A percentile compares a stretch with the other conserved stretches of the same genome.
Evolutionary conservation across 345 rosid genomes (phyloP).

Genomic region (Jatropha curcas): DNA sequence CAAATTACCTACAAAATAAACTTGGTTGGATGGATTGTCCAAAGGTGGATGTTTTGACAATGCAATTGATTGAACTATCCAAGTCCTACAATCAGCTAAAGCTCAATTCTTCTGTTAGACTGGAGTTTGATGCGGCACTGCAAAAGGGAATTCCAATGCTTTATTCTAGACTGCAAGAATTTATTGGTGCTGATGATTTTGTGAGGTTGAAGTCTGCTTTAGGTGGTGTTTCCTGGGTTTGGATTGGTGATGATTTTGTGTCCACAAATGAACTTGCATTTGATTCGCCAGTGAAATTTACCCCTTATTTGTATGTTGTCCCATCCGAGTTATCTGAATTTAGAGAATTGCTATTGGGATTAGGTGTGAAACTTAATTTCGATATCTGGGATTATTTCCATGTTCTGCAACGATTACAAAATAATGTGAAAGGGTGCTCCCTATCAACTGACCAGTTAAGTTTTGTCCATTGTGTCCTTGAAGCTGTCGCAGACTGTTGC

Average conservation of each 20-base stretch:
- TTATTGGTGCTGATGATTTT: conserved; percentile 60
- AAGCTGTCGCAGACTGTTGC: conserved; percentile 75
- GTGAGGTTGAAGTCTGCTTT: conserved; percentile 56
- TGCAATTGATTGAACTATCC: conserved; percentile 72
- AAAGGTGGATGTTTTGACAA: conserved; percentile 48
- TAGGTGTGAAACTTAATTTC: conserved; percentile 86
- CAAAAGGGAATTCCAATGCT: conserved; percentile 64
- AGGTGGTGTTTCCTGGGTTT: conserved; percentile 78
- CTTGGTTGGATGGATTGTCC: conserved; percentile 87
- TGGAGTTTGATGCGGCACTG: conserved; percentile 53
- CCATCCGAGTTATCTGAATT: conserved; percentile 90
- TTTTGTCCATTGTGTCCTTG: conserved; percentile 81
- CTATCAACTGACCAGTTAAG: conserved; percentile 68
- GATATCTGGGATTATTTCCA: conserved; percentile 73
- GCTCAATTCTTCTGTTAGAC: conserved; percentile 45
- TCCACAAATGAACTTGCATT: conserved; percentile 80
- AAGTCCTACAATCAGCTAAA: conserved; percentile 60
- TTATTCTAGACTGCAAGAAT: conserved; percentile 64
- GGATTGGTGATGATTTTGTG: conserved; percentile 94
- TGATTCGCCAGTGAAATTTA: conserved; percentile 93
- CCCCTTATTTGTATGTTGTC: conserved; percentile 92
- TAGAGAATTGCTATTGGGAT: conserved; percentile 67
- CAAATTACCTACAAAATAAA: conserved; percentile 55
- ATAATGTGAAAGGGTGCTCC: conserved; percentile 58
- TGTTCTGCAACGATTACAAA: conserved; percentile 67